phyloP scores from a whole-genome alignment of 1,284 basidiomycete genomes.

The Grifola frondosa region DNA sequence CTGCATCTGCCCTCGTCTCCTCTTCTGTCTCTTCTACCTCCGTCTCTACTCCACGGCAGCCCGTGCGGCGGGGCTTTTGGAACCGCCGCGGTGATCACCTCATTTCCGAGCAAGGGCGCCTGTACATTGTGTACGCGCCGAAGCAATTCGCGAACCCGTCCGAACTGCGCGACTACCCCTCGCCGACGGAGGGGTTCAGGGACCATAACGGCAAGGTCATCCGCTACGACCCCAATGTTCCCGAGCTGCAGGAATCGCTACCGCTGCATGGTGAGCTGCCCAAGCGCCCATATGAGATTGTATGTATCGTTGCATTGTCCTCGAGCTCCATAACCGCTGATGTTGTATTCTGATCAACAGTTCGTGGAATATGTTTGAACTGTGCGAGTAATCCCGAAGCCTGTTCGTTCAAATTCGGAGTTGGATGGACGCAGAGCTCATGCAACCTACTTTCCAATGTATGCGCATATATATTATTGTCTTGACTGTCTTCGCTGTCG shows the following conservation, averaged over 20 bases:
- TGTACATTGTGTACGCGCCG: conserved; percentile 65
- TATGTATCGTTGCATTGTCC: conserved; percentile 33
- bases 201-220: conserved; percentile 47
- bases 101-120: conserved; percentile 41
- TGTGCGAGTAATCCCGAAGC: conserved; percentile 14
- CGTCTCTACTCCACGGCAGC: conserved; percentile 11
- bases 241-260: conserved; percentile 57
- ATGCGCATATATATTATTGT: no score
- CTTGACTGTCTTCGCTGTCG: no score
- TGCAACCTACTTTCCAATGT: no score
- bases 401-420: no score
- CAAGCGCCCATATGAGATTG: conserved; percentile 53
- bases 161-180: conserved; percentile 59
- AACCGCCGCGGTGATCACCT: conserved; percentile 69
- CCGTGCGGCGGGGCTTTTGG: conserved; percentile 59
- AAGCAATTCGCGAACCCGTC: conserved; percentile 47
- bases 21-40: conserved; percentile 4
- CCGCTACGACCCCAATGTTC: conserved; percentile 41
- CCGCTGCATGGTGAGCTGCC: conserved; percentile 54
- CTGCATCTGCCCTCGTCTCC: conserved; percentile 26
- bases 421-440: conserved; percentile 19
- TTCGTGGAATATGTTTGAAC: conserved; percentile 21
- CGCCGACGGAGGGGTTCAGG: conserved; percentile 48
- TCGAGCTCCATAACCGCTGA: background rate
- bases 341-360: conserved; percentile 6